A percentile compares a stretch with the other conserved stretches of the same genome.
phyloP scores from a whole-genome alignment of 1,139 yeast species.

The Blastobotrys ciferrii region DNA sequence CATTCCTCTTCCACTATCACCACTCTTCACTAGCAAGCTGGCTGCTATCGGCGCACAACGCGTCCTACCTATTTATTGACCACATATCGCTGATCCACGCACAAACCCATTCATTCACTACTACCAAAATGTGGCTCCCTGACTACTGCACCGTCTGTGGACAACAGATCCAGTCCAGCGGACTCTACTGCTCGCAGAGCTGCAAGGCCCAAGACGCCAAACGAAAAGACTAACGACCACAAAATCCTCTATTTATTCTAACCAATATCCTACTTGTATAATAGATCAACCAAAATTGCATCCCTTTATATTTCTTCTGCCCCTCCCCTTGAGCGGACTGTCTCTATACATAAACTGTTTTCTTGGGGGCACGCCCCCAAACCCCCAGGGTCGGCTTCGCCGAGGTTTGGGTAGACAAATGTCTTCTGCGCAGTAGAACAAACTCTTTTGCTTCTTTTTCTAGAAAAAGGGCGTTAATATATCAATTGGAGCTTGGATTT shows the following conservation, averaged over 20 bases:
- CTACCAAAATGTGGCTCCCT: constrained; percentile 3
- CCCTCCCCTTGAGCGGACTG: too few species aligned
- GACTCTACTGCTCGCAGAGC: constrained; percentile 10
- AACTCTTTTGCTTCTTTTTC: too few species aligned
- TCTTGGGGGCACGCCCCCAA: too few species aligned
- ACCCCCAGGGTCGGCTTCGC: too few species aligned
- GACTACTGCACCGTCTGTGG: constrained; percentile 11
- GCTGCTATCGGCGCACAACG: constrained; percentile 1
- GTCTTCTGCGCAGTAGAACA: too few species aligned
- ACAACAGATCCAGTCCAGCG: constrained; percentile 8
- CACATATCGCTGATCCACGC: too few species aligned
- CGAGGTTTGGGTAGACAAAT: too few species aligned
- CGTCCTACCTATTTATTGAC: background rate
- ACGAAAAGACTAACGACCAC: background rate
- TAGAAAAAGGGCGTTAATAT: too few species aligned
- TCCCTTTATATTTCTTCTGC: too few species aligned
- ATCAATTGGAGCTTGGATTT: too few species aligned
- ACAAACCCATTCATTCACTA: background rate
- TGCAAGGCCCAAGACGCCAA: constrained; percentile 11
- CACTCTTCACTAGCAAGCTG: background rate
- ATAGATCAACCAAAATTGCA: background rate
- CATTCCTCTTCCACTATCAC: background rate
- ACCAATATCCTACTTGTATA: background rate
- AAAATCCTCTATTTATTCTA: constrained; percentile 2
- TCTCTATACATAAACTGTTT: too few species aligned